phyloP scores from a whole-genome alignment of 23 red algal genomes.

The Cyanidioschyzon merolae region DNA sequence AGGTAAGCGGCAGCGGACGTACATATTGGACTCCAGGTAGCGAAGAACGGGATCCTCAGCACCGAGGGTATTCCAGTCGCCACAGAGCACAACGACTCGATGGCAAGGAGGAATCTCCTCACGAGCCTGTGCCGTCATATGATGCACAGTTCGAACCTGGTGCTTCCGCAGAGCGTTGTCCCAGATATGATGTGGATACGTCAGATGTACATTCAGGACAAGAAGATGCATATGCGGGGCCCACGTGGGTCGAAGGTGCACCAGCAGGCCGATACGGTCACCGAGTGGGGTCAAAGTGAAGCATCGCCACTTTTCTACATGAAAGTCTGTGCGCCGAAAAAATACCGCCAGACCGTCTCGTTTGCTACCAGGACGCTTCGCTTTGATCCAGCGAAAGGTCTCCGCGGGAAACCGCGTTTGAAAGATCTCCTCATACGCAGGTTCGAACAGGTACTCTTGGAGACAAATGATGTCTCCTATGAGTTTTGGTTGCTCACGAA shows the following conservation, averaged over 20 bases:
- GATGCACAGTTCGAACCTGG: neutral
- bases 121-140: no score
- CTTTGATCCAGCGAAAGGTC: neutral
- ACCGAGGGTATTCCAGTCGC: conserved; percentile 13
- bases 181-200: neutral
- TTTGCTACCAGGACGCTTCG: conserved; percentile 10
- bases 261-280: conserved; percentile 1
- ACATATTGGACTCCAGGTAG: neutral
- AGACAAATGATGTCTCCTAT: conserved; percentile 5
- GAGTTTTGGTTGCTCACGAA: neutral
- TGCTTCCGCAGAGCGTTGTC: neutral
- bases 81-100: neutral
- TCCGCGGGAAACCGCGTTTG: neutral
- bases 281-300: neutral
- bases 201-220: conserved; percentile 1
- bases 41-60: neutral
- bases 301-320: neutral
- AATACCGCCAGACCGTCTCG: neutral
- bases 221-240: neutral
- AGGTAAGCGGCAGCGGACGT: neutral
- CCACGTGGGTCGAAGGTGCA: neutral
- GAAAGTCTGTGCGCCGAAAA: neutral
- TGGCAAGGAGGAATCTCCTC: neutral
- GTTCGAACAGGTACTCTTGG: conserved; percentile 5
- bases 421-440: neutral